Percentiles rank a stretch among this genome's conserved stretches.
phyloP scores from a whole-genome alignment of 805 yeast species.

The Starmerella tilneyi region DNA sequence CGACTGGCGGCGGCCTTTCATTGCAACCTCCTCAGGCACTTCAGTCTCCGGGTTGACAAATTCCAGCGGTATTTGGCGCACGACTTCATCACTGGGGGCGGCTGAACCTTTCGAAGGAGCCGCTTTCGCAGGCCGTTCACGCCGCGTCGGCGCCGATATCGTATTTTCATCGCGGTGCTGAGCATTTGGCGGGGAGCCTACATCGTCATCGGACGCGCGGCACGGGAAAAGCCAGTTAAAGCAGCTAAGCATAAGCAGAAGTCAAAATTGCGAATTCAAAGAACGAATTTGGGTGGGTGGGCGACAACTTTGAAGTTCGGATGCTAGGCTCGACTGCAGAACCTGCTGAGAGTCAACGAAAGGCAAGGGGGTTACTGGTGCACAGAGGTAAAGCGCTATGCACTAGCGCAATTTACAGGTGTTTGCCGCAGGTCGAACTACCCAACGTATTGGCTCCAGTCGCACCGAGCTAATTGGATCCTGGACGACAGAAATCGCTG shows the following conservation, averaged over 20 bases:
- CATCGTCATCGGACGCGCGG: conserved; percentile 4
- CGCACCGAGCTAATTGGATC: background rate
- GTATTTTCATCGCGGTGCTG: too few relatives aligned
- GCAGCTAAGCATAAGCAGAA: background rate
- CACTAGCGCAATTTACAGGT: too few relatives aligned
- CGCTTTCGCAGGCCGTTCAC: background rate
- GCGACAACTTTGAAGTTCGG: background rate
- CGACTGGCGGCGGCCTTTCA: conserved; percentile 18
- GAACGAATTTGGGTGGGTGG: conserved; percentile 8
- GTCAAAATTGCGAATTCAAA: background rate
- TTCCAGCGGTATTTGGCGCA: conserved; percentile 14
- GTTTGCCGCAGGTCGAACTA: background rate
- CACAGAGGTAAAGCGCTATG: too few relatives aligned
- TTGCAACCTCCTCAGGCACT: conserved; percentile 13
- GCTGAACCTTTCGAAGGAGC: background rate
- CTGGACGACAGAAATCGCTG: background rate
- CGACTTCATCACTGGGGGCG: background rate
- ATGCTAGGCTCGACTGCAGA: too few relatives aligned
- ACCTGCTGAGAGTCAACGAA: background rate
- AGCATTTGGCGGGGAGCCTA: background rate
- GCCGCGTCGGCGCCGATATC: background rate
- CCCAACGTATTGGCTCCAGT: conserved; percentile 1
- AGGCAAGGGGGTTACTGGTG: too few relatives aligned
- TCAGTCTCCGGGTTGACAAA: conserved; percentile 11
- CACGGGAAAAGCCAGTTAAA: conserved; percentile 1